Evolutionary conservation across 2,329 filamentous ascomycete genomes (phyloP).

Genomic region (Neofusicoccum ribis): DNA sequence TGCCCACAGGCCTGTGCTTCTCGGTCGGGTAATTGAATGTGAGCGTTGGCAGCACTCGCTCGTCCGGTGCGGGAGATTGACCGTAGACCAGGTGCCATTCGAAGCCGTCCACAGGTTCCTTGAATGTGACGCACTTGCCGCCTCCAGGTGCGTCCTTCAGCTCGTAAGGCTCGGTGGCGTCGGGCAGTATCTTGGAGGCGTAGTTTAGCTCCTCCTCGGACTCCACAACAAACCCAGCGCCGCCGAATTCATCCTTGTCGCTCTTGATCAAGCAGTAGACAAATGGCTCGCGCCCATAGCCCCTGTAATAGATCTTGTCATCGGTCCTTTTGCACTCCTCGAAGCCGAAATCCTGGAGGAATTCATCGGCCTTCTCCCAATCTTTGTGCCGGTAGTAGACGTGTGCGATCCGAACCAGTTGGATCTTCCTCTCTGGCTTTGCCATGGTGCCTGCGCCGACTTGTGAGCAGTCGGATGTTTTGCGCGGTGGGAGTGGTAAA

Average conservation of each 20-base stretch:
- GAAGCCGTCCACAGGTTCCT: slow-evolving; percentile 47
- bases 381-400: slow-evolving; percentile 25
- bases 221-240: slow-evolving; percentile 57
- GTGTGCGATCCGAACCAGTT: slow-evolving; percentile 19
- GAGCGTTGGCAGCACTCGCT: slow-evolving; percentile 44
- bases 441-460: neutral
- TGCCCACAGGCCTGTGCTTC: slow-evolving; percentile 49
- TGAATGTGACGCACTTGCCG: slow-evolving; percentile 47
- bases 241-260: slow-evolving; percentile 51
- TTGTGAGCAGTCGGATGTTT: neutral
- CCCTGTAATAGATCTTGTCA: slow-evolving; percentile 55
- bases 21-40: slow-evolving; percentile 51
- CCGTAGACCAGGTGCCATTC: slow-evolving; percentile 58
- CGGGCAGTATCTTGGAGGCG: slow-evolving; percentile 49
- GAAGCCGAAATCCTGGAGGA: slow-evolving; percentile 25
- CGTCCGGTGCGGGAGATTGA: slow-evolving; percentile 44
- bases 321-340: slow-evolving; percentile 15
- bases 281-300: slow-evolving; percentile 60
- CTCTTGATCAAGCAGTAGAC: slow-evolving; percentile 51
- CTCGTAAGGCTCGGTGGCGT: slow-evolving; percentile 50
- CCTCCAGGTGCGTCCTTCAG: slow-evolving; percentile 51
- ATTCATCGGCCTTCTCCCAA: slow-evolving; percentile 21
- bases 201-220: slow-evolving; percentile 53
- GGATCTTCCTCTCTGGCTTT: slow-evolving; percentile 12
- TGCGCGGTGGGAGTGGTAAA: neutral